Percentiles rank a stretch among this genome's conserved stretches.
Evolutionary conservation across 2,329 filamentous ascomycete genomes (phyloP).

Genomic region (Biscogniauxia marginata): DNA sequence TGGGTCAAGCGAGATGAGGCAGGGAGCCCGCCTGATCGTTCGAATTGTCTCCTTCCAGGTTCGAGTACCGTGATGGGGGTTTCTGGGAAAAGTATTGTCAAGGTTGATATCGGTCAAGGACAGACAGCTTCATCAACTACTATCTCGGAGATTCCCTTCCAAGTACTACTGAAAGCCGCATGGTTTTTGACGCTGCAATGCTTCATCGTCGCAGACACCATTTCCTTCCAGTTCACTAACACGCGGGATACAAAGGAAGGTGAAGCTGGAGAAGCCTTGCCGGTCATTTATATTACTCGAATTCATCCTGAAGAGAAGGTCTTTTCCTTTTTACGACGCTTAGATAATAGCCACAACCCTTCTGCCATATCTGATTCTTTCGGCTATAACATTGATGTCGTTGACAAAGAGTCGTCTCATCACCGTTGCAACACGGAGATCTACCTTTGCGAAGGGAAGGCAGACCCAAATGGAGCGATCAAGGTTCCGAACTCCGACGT

Average conservation of each 20-base stretch:
- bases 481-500: constrained; percentile 3
- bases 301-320: constrained; percentile 10
- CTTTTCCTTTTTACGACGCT: constrained; percentile 12
- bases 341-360: constrained; percentile 4
- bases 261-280: not conserved
- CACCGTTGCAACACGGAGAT: constrained; percentile 17
- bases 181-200: constrained; percentile 18
- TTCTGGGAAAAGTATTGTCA: constrained; percentile 3
- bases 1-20: constrained; percentile 9
- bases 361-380: constrained; percentile 1
- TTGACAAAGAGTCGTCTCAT: constrained; percentile 9
- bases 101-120: constrained; percentile 7
- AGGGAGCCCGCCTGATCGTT: constrained; percentile 10
- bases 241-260: not conserved
- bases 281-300: constrained; percentile 14
- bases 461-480: not conserved
- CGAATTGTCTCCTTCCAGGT: constrained; percentile 15
- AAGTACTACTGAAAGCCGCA: constrained; percentile 10
- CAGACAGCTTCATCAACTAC: not conserved
- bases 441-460: constrained; percentile 4
- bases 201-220: constrained; percentile 17
- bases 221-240: constrained; percentile 16
- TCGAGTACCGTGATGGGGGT: not conserved
- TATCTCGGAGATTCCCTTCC: constrained; percentile 5
- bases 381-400: constrained; percentile 12